These are phyloP conservation scores for Hypoxylon sp. DNA, from an alignment of 2,329 filamentous ascomycete species.

Conservation along the genomic window DNA sequence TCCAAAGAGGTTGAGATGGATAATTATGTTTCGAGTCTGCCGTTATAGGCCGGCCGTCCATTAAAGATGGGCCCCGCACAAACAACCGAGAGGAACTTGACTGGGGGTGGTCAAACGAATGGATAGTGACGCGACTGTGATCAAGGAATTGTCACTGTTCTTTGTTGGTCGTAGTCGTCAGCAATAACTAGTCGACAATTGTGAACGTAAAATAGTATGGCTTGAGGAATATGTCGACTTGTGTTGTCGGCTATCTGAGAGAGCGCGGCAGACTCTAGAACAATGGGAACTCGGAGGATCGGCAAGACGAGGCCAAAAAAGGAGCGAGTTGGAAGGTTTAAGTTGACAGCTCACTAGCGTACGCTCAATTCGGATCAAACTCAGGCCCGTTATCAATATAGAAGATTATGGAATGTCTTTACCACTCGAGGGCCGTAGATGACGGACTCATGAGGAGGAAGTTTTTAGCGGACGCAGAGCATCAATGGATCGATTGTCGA, in stretches of 20 bases:
- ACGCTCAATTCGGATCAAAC: constrained; percentile 30
- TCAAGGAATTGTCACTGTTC: constrained; percentile 15
- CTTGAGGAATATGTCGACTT: constrained; percentile 16
- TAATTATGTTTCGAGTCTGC: constrained; percentile 66
- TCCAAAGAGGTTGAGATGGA: constrained; percentile 60
- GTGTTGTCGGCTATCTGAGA: constrained; percentile 20
- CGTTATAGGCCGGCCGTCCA: constrained; percentile 67
- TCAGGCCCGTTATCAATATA: constrained; percentile 46
- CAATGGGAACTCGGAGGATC: constrained; percentile 41
- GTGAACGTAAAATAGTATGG: constrained; percentile 14
- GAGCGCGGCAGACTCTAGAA: constrained; percentile 14
- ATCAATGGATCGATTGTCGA: constrained; percentile 34
- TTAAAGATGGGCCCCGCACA: constrained; percentile 59
- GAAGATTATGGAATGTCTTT: constrained; percentile 47
- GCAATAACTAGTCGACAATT: constrained; percentile 17
- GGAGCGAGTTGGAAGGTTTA: constrained; percentile 37
- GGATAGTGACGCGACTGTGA: constrained; percentile 43
- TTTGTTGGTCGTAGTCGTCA: constrained; percentile 14
- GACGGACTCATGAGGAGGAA: constrained; percentile 35
- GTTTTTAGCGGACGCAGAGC: constrained; percentile 33
- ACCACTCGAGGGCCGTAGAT: constrained; percentile 40
- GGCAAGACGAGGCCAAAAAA: constrained; percentile 44
- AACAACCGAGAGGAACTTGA: constrained; percentile 48
- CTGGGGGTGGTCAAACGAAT: constrained; percentile 42
- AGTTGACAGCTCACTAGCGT: constrained; percentile 37